Evolutionary conservation across 306 rosid genomes (phyloP), one percentile per base, ranked within the genome.

Genomic region (Trichosanthes cucumerina): DNA sequence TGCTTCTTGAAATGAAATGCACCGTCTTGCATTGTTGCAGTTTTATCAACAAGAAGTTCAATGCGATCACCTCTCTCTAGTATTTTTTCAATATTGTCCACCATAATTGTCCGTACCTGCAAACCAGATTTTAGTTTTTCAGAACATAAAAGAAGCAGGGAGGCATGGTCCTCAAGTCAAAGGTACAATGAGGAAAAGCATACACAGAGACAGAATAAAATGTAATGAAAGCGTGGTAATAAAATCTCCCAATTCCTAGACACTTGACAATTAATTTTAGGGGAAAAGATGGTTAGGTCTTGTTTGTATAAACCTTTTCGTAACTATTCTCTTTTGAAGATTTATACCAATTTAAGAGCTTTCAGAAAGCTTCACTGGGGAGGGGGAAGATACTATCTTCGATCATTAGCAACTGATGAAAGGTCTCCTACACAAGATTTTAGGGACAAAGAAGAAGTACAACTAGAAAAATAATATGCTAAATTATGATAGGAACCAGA

Each of bases 11-110:
- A 96, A 87, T 96, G 99, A 83, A 96, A 96, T 80, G 99, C 83
- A 86, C 93, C 84, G 38, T 96, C 99, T 90, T 96, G 98, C 99
- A 96, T 96, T 38, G 99, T 92, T 78, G 97, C 89, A 33, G 98
- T 96, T 88, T 90, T 92, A 75, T 96, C 99, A 79, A 96, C 99
- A 39, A 96, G 98, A 76, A 96, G 98, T 77, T 92, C 99, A 63
- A 96, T 96, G 75, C 96, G 89, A 73, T 96, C 97, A 64, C 99
- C 99, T 85, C 99, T 88, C 86, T 95, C 97, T 89, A 95, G 77
- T 85, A 95, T 88, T 85, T 95, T 95, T 83, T 95, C 99, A 69
- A 92, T 89, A 78, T 96, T 96, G 63, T 91, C 99, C 80, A 92
- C 99, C 96, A 96, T 92, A 85, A 96, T 87, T 57, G 97, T 92